Evolutionary conservation across 2,329 filamentous ascomycete species (phyloP), one percentile per base, ranked within the genome.

Genomic region (Lasiodiplodia theobromae): DNA sequence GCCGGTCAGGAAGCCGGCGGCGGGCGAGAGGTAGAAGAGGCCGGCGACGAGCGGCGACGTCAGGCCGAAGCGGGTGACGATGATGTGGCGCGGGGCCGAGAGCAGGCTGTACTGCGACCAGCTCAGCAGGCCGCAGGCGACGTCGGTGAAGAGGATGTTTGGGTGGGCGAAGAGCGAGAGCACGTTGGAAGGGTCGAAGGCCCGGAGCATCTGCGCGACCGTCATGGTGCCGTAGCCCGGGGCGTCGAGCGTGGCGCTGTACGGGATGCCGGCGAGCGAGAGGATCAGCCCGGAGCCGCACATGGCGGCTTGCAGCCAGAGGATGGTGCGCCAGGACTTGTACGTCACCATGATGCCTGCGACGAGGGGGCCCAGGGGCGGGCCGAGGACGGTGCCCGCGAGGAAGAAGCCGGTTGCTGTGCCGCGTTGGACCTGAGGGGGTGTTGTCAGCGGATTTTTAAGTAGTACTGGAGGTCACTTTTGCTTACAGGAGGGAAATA

Each of bases 371-470:
- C 77, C 80, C 67, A 83, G 73, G 14, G 82, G 80, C 68, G 82
- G 81, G 0, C 82, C 82, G 60, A 77, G 74, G 11, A 83, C 80
- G 2, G 77, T 80, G 6, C 82, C 82, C 40, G 77, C 74, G 75
- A 83, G 79, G 66, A 83, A 81, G 70, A 80, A 82, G 0, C 81
- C 82, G 2, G 80, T 77, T 4, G 82, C 82, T 2, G 79, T 82
- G n/a, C 81, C 82, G 52, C 80, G 68, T 70, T 83, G 79, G 38
- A 74, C 72, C 76, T 80, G 31, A 5, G 3, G 16, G 18, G 31
- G 12, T 10, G 5, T 28, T 10, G 28, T 63, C 11, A 51, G 11
- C 2, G 3, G 12, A 14, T 7, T 40, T 40, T 54, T 25, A 34
- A 34, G 31, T 6, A 34, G 6, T 6, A 10, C 31, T 34, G 31